Conservation (phyloP, 2,329 filamentous ascomycete species). For the Stylonectria norvegica region DNA sequence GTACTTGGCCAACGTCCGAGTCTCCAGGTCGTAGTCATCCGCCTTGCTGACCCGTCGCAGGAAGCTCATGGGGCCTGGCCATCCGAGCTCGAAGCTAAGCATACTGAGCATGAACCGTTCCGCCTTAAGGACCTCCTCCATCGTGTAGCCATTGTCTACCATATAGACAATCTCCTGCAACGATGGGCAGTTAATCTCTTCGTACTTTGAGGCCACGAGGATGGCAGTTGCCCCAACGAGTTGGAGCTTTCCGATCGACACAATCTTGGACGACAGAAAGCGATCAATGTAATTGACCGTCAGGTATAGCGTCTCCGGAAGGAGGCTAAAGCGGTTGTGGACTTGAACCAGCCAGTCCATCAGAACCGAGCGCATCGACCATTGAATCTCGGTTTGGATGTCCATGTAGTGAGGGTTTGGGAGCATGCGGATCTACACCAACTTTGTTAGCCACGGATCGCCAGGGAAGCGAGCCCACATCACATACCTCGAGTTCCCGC, state of each 20-base stretch:
- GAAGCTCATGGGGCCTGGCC: constrained; percentile 99
- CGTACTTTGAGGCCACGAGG: constrained; percentile 95
- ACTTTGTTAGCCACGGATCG: constrained; percentile 21
- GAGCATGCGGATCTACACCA: constrained; percentile 65
- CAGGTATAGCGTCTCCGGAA: constrained; percentile 93
- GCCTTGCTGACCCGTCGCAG: constrained; percentile 95
- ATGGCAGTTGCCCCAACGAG: constrained; percentile 94
- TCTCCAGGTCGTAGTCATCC: constrained; percentile 95
- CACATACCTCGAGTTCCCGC: constrained; percentile 75
- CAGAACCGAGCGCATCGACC: constrained; percentile 95
- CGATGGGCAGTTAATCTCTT: constrained; percentile 97
- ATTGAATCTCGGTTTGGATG: constrained; percentile 92
- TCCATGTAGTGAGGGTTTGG: constrained; percentile 97
- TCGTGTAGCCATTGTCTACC: constrained; percentile 88
- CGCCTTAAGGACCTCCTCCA: constrained; percentile 92
- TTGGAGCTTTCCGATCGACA: constrained; percentile 92
- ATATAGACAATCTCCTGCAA: constrained; percentile 96
- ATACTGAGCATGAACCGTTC: constrained; percentile 98
- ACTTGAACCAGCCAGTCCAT: constrained; percentile 99
- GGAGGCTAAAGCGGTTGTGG: constrained; percentile 82
- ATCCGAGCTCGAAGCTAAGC: constrained; percentile 92
- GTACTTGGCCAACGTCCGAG: constrained; percentile 92
- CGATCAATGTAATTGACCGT: constrained; percentile 97
- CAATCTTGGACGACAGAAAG: constrained; percentile 90
- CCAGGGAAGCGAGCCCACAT: neutral